Evolutionary conservation across 495 filamentous ascomycete species (phyloP).

Genomic region (Podospora tetraspora): DNA sequence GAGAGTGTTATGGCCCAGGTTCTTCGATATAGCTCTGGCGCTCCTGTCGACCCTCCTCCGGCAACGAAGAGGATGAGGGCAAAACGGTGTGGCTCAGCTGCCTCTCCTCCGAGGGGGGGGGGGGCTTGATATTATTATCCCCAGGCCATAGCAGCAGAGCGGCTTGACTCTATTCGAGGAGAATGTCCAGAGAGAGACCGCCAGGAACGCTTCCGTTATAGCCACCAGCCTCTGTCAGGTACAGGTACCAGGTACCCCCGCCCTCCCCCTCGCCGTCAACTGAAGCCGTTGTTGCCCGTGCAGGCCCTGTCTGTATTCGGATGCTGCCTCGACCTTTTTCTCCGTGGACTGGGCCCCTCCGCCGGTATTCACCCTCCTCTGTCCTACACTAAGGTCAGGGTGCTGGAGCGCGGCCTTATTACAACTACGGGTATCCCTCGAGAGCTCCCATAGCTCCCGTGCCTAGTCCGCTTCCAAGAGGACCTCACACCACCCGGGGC

Average conservation of each 20-base stretch:
- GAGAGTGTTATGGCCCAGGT: constrained; percentile 41
- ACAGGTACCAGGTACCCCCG: constrained; percentile 31
- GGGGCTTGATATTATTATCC: constrained; percentile 35
- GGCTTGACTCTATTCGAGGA: constrained; percentile 39
- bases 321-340: constrained; percentile 47
- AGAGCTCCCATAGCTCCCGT: constrained; percentile 40
- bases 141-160: constrained; percentile 34
- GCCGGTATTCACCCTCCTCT: constrained; percentile 49
- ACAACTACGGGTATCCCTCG: constrained; percentile 40
- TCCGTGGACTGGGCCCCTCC: constrained; percentile 39
- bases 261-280: constrained; percentile 14
- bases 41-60: constrained; percentile 24
- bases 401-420: constrained; percentile 40
- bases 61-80: constrained; percentile 6
- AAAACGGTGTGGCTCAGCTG: constrained; percentile 47
- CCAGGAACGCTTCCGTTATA: constrained; percentile 30
- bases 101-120: constrained; percentile 32
- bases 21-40: constrained; percentile 39
- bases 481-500: constrained; percentile 27
- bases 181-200: constrained; percentile 28
- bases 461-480: constrained; percentile 31
- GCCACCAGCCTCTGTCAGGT: constrained; percentile 33
- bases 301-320: constrained; percentile 42
- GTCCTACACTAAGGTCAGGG: constrained; percentile 43
- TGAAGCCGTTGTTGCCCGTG: constrained; percentile 32